Evolutionary conservation across 305 asterid genomes (phyloP), one percentile per base, ranked within the genome.

Genomic region (Withania somnifera): DNA sequence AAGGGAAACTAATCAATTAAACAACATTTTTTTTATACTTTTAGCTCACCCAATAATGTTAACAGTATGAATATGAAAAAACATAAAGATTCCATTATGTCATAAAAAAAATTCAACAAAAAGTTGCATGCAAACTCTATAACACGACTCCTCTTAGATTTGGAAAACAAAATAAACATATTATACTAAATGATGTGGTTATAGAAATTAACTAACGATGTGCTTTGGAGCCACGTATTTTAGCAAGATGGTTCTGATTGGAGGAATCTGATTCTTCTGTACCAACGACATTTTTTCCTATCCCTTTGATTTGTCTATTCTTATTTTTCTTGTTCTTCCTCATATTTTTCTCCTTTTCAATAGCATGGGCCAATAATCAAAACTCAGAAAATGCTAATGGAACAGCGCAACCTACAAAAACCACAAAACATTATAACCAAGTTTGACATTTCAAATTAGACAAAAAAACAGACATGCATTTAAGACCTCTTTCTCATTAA

Each of bases 341-440:
- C 76, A 68, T 86, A 77, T 86, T 86, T 83, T 83, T 82, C 24
- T 80, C 88, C 52, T 85, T 84, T 53, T 85, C 88, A 86, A 83
- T 63, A 17, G 42, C 38, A 51, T n/a, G 15, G 79, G 79, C 19
- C 61, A 75, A 75, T 45, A 75, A 75, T 50, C 17, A 50, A 75
- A 50, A 75, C 11, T 50, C 61, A 50, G 77, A 38, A 38, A 73
- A 15, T 26, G 47, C 42, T 14, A 73, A 73, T 9, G 9, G 24
- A 73, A 51, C 45, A 51, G 28, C 54, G 28, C 28, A 75, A 53
- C 45, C 80, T 75, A 75, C 45, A 26, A 8, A 26, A 75, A 75
- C n/a, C 80, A 75, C 28, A 75, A 50, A 75, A 66, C n/a, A 66
- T 66, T 10, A 10, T 50, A 15, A 75, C 28, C 61, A 75, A 47